phyloP scores from a whole-genome alignment of 2,329 filamentous ascomycete species.

The Monosporascus sp. region DNA sequence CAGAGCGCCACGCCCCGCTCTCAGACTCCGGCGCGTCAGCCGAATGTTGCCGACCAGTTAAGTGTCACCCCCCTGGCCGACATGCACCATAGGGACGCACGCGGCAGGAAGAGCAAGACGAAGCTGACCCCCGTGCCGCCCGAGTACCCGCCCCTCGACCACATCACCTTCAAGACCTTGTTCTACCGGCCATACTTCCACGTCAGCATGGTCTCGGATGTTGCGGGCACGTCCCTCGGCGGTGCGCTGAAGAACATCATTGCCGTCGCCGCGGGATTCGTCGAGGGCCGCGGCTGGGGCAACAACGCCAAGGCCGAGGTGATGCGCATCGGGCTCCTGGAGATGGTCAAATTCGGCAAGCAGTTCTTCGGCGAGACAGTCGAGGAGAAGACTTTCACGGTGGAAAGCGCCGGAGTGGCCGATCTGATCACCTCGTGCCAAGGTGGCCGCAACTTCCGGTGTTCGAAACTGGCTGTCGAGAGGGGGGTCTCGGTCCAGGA shows the following conservation, averaged over 20 bases:
- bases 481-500: slow-evolving; percentile 75
- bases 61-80: slow-evolving; percentile 47
- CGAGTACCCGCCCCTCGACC: slow-evolving; percentile 82
- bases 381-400: slow-evolving; percentile 83
- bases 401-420: slow-evolving; percentile 90
- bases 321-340: slow-evolving; percentile 90
- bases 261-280: slow-evolving; percentile 88
- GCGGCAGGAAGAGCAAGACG: slow-evolving; percentile 60
- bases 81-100: slow-evolving; percentile 62
- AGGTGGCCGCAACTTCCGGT: slow-evolving; percentile 89
- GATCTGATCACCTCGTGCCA: slow-evolving; percentile 93
- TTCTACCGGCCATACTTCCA: slow-evolving; percentile 98
- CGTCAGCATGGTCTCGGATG: slow-evolving; percentile 86
- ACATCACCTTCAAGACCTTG: slow-evolving; percentile 73
- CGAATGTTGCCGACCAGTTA: slow-evolving; percentile 41
- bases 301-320: slow-evolving; percentile 99
- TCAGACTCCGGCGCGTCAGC: slow-evolving; percentile 42
- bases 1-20: slow-evolving; percentile 42
- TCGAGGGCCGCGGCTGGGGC: slow-evolving; percentile 93
- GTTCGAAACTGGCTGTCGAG: slow-evolving; percentile 81
- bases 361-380: slow-evolving; percentile 85
- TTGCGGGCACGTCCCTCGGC: slow-evolving; percentile 92
- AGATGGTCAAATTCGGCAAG: slow-evolving; percentile 95
- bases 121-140: slow-evolving; percentile 69
- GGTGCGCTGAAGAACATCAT: slow-evolving; percentile 97